Conservation (phyloP, 2,329 filamentous ascomycete genomes). For the Teratosphaeria pseudoeucalypti region DNA sequence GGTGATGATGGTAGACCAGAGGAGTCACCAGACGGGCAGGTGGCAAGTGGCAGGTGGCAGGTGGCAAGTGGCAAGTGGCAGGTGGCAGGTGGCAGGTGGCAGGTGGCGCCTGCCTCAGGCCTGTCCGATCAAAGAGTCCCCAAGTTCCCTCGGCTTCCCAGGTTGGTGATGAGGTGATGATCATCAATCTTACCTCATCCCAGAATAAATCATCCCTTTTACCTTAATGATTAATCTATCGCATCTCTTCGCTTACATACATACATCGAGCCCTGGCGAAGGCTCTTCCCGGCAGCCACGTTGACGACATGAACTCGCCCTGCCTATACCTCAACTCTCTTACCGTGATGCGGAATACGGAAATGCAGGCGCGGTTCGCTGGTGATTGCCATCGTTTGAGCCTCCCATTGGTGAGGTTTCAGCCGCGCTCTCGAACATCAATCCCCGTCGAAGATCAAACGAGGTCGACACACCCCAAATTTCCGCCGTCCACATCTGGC, state of each 20-base stretch:
- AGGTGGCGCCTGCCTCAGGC: neutral
- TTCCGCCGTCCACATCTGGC: neutral
- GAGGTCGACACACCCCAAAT: constrained; percentile 1
- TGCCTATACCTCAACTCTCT: neutral
- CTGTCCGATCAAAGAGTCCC: neutral
- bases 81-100: neutral
- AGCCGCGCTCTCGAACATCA: neutral
- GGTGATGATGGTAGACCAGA: no score
- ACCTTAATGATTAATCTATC: neutral
- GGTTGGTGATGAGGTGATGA: no score
- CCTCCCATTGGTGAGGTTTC: neutral
- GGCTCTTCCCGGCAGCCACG: neutral
- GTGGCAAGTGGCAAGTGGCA: no score
- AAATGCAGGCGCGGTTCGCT: neutral
- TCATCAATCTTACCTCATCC: no score
- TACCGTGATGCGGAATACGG: neutral
- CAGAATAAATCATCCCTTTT: no score
- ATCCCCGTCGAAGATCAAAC: constrained; percentile 2
- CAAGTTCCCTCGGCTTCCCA: no score
- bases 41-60: no score
- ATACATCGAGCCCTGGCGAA: neutral
- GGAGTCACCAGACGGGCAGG: no score
- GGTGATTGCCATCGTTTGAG: neutral
- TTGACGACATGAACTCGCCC: neutral
- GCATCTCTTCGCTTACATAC: neutral